Base-by-base conservation (phyloP, 148 eudicot genomes). In the Rhododendron mucronatum region DNA sequence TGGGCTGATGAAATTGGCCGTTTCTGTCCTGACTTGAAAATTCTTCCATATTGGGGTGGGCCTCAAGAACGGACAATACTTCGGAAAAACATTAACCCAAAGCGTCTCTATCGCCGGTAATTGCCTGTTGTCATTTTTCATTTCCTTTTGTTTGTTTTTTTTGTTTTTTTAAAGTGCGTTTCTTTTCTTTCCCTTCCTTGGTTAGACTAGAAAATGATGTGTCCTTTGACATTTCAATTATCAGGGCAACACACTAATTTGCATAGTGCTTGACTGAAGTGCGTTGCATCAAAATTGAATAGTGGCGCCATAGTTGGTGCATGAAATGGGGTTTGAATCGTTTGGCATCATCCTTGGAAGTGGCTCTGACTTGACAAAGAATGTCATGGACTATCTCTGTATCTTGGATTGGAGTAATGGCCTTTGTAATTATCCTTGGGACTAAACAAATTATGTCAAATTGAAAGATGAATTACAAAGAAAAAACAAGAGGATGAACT, bases 1-100 rank as follows among this genome's bases (percentile, higher is more conserved):
- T 97, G 99, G 99, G 98, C 95, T 86, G 99, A 97, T 91, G 99
- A 97, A 90, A 95, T 97, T 86, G 90, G 96, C 86, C 97, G 94
- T 86, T 97, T 97, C 90, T 97, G 99, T 87, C 99, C 99, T 82
- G 99, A 94, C 88, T 84, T 97, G 88, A 97, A 94, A 90, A 91
- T 93, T 48, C 98, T 97, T 87, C 99, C 99, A 20, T 97, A 97
- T 87, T 97, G 99, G 99, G 99, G 99, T 79, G 98, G 98, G 83
- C 92, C 93, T 87, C 95, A 93, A 85, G 99, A 97, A 86, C 93
- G 99, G 84, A 94, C 91, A 48, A 87, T 97, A 82, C 95, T 97
- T 67, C 89, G 99, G 88, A 97, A 95, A 88, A 97, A 97, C 86
- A 95, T 97, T 21, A 92, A 93, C 88, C 98, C 98, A 50, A 97